Evolutionary conservation across 2,329 filamentous ascomycete genomes (phyloP).

Genomic region (Trichophyton equinum): DNA sequence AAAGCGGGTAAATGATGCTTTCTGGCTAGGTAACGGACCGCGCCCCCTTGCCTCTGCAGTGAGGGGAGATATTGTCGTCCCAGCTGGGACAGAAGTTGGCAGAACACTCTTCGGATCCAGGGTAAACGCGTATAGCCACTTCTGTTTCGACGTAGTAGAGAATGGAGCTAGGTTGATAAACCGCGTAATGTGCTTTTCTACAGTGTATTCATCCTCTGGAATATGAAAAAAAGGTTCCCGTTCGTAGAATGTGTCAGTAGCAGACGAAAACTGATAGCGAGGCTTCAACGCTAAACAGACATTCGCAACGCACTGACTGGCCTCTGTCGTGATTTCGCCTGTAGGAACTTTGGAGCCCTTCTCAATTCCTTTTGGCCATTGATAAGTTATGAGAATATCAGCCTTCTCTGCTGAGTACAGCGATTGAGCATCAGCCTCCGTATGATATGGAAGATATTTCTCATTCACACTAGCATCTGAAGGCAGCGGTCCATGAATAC

Average conservation of each 20-base stretch:
- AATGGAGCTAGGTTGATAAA: constrained; percentile 82
- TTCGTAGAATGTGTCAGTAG: constrained; percentile 65
- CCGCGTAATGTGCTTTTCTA: constrained; percentile 56
- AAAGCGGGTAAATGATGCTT: constrained; percentile 28
- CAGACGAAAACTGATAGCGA: constrained; percentile 76
- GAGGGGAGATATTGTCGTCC: constrained; percentile 61
- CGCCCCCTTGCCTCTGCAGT: constrained; percentile 47
- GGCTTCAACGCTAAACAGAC: constrained; percentile 69
- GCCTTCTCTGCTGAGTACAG: constrained; percentile 58
- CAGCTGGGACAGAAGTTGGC: constrained; percentile 50
- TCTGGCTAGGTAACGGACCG: constrained; percentile 27
- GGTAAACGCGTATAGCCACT: constrained; percentile 48
- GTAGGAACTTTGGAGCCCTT: constrained; percentile 53
- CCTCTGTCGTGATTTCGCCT: constrained; percentile 40
- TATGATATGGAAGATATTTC: constrained; percentile 66
- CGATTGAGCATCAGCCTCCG: constrained; percentile 59
- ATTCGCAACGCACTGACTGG: constrained; percentile 60
- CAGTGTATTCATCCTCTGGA: constrained; percentile 40
- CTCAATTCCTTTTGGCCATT: constrained; percentile 69
- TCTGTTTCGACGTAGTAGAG: constrained; percentile 64
- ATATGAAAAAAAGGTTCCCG: constrained; percentile 80
- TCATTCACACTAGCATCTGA: constrained; percentile 37
- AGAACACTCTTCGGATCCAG: constrained; percentile 53
- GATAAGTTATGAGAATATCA: constrained; percentile 75
- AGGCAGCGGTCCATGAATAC: constrained; percentile 48